These are phyloP conservation scores for Neoboletus magnificus DNA, from an alignment of 768 basidiomycete species.

Conservation along the genomic window DNA sequence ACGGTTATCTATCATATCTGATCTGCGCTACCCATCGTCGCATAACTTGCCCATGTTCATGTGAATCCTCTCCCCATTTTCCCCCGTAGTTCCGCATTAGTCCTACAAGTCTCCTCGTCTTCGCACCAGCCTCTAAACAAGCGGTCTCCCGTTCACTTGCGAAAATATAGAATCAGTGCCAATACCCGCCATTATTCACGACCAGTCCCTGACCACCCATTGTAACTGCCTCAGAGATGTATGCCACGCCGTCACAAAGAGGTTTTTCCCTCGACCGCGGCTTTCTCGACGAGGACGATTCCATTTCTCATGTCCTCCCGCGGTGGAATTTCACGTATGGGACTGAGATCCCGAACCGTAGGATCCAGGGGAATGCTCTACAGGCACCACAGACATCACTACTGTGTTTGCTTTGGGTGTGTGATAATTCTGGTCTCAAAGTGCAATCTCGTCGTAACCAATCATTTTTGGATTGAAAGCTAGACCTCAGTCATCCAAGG, in stretches of 20 bases:
- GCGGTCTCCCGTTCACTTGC: background rate
- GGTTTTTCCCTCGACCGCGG: background rate
- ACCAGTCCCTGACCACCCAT: no score
- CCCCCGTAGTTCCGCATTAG: background rate
- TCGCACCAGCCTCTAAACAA: constrained; percentile 7
- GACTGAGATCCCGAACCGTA: background rate
- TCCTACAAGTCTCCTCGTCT: background rate
- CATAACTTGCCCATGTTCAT: constrained; percentile 11
- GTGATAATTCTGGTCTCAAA: background rate
- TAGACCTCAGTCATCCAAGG: background rate
- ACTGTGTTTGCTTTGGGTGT: background rate
- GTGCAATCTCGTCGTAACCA: no score
- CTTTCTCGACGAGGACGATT: background rate
- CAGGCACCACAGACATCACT: background rate
- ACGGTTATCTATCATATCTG: constrained; percentile 22
- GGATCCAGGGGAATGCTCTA: background rate
- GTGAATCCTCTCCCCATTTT: constrained; percentile 9
- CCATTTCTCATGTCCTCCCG: background rate
- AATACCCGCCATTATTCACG: background rate
- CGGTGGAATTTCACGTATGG: background rate
- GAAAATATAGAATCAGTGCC: background rate
- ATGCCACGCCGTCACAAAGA: background rate
- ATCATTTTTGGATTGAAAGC: background rate
- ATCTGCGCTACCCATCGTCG: constrained; percentile 12
- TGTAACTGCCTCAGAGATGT: no score